phyloP scores from a whole-genome alignment of 2,329 filamentous ascomycete genomes.

The Claviceps sp. region DNA sequence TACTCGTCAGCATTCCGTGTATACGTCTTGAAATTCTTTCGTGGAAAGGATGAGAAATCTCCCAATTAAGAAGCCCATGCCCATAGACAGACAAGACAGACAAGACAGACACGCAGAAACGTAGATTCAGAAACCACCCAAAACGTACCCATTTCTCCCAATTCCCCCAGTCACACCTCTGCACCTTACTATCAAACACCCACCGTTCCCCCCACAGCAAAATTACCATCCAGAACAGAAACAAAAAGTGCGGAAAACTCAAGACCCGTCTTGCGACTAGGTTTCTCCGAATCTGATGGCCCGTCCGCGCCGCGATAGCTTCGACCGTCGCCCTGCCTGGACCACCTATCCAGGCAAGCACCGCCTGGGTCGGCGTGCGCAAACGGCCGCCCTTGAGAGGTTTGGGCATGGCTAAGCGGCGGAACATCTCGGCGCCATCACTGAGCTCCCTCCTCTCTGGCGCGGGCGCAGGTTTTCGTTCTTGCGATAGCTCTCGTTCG shows the following conservation, averaged over 20 bases:
- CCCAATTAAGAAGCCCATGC: neutral
- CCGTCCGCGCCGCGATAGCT: constrained; percentile 15
- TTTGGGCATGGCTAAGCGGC: constrained; percentile 4
- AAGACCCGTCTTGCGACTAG: constrained; percentile 37
- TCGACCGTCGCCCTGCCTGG: constrained; percentile 25
- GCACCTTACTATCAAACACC: constrained; percentile 58
- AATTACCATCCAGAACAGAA: constrained; percentile 60
- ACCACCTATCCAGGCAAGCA: constrained; percentile 25
- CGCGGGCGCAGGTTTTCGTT: neutral
- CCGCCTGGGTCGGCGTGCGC: neutral
- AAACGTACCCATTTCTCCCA: constrained; percentile 88
- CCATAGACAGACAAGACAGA: too few relatives aligned
- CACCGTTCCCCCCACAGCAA: constrained; percentile 78
- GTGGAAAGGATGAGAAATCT: too few relatives aligned
- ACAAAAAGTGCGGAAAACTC: constrained; percentile 53
- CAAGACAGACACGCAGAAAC: too few relatives aligned
- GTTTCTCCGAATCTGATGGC: constrained; percentile 24
- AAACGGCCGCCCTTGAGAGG: constrained; percentile 3
- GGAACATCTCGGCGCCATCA: constrained; percentile 19
- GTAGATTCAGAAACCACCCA: neutral
- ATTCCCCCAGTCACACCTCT: constrained; percentile 62
- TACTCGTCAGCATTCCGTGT: neutral
- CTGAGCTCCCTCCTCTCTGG: constrained; percentile 4
- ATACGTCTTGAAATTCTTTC: neutral
- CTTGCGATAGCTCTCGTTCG: neutral